phyloP scores from a whole-genome alignment of 2,329 filamentous ascomycete species.

The Colletotrichum magnum region DNA sequence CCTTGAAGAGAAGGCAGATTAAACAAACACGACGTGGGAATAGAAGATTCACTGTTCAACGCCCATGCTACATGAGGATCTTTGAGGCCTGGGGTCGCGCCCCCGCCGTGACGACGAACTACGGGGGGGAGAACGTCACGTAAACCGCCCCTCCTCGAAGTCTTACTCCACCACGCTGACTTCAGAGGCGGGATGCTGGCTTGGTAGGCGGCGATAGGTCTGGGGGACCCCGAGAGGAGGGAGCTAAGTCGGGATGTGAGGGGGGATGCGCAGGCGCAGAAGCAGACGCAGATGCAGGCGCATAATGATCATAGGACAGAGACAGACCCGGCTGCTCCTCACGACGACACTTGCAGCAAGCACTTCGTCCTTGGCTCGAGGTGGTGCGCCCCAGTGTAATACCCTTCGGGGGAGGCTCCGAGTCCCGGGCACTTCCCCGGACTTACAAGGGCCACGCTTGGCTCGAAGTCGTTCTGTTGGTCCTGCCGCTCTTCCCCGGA shows the following conservation, averaged over 20 bases:
- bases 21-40: background rate
- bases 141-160: conserved; percentile 23
- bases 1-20: no score
- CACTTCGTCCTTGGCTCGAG: background rate
- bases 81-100: background rate
- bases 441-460: background rate
- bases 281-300: background rate
- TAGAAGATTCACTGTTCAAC: conserved; percentile 1
- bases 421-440: no score
- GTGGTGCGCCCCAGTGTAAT: background rate
- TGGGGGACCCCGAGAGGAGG: conserved; percentile 16
- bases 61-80: background rate
- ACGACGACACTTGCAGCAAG: conserved; percentile 15
- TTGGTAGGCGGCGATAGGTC: conserved; percentile 5
- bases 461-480: conserved; percentile 2
- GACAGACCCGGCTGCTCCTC: conserved; percentile 3
- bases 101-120: conserved; percentile 25
- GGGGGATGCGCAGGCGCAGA: conserved; percentile 1
- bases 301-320: conserved; percentile 7
- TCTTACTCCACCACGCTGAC: conserved; percentile 16
- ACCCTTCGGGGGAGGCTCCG: no score
- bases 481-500: background rate
- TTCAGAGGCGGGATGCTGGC: conserved; percentile 13
- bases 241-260: conserved; percentile 22
- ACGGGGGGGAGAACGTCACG: conserved; percentile 25